These are phyloP conservation scores for Clarireedia hainanense DNA, from an alignment of 2,329 filamentous ascomycete species.

Conservation along the genomic window DNA sequence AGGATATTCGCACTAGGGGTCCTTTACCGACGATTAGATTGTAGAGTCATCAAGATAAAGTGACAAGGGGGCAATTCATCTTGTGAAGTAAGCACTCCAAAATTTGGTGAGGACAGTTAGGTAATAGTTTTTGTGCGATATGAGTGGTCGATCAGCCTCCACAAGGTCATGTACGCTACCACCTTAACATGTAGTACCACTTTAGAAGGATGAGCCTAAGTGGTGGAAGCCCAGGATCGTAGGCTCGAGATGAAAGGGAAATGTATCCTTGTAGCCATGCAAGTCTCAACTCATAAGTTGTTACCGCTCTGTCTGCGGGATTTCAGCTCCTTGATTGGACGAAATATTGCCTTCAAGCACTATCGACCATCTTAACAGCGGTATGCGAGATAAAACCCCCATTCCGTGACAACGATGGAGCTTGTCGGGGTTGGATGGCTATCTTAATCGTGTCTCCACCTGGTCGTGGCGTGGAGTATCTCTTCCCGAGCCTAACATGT, in stretches of 20 bases:
- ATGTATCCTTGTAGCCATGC: slow-evolving; percentile 3
- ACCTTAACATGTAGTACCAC: neutral
- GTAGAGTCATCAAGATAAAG: slow-evolving; percentile 12
- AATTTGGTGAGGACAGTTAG: slow-evolving; percentile 13
- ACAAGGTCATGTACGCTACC: neutral
- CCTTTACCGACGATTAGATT: slow-evolving; percentile 4
- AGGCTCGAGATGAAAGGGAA: neutral
- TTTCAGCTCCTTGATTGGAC: slow-evolving; percentile 15
- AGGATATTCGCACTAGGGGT: slow-evolving; percentile 3
- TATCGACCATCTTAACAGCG: slow-evolving; percentile 13
- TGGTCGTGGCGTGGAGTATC: slow-evolving; percentile 2
- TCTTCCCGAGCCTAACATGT: neutral
- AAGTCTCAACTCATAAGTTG: neutral
- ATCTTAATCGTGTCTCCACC: slow-evolving; percentile 2
- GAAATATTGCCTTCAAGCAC: slow-evolving; percentile 12
- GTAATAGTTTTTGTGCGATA: slow-evolving; percentile 14
- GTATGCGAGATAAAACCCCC: slow-evolving; percentile 12
- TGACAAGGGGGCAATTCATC: neutral
- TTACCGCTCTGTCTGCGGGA: slow-evolving; percentile 2
- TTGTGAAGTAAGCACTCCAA: slow-evolving; percentile 8
- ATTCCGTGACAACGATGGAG: slow-evolving; percentile 10
- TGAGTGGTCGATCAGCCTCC: slow-evolving; percentile 7
- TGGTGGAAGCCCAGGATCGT: slow-evolving; percentile 3
- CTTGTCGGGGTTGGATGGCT: slow-evolving; percentile 7
- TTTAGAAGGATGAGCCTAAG: neutral